These are phyloP conservation scores for Myriosclerotinia scirpicola DNA, from an alignment of 2,329 filamentous ascomycete species.

Conservation along the genomic window DNA sequence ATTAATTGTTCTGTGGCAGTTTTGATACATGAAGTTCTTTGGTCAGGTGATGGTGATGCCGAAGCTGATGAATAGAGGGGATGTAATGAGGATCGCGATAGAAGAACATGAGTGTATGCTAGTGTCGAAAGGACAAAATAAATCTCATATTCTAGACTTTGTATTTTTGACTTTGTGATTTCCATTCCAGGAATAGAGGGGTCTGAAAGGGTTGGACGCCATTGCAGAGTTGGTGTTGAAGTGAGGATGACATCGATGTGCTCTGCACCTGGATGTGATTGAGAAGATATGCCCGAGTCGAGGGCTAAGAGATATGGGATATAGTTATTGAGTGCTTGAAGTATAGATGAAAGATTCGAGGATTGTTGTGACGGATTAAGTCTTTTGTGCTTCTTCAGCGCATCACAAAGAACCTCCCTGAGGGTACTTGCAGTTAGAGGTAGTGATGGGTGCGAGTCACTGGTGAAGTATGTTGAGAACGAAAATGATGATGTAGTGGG, in stretches of 20 bases:
- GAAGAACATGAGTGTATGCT: slow-evolving; percentile 69
- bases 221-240: slow-evolving; percentile 66
- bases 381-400: slow-evolving; percentile 86
- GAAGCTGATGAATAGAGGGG: slow-evolving; percentile 68
- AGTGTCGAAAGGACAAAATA: slow-evolving; percentile 76
- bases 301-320: slow-evolving; percentile 80
- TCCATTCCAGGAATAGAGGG: slow-evolving; percentile 64
- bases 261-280: slow-evolving; percentile 53
- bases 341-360: slow-evolving; percentile 67
- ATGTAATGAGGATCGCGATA: slow-evolving; percentile 71
- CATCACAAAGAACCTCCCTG: slow-evolving; percentile 78
- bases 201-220: slow-evolving; percentile 76
- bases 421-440: slow-evolving; percentile 79
- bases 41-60: slow-evolving; percentile 60
- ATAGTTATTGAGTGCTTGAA: slow-evolving; percentile 71
- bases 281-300: slow-evolving; percentile 66
- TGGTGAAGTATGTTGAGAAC: slow-evolving; percentile 74
- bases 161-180: slow-evolving; percentile 64
- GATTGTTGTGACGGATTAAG: slow-evolving; percentile 70
- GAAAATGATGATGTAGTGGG: slow-evolving; percentile 88
- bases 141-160: slow-evolving; percentile 78
- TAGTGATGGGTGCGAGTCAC: slow-evolving; percentile 84
- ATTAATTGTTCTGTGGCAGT: slow-evolving; percentile 76
- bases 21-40: slow-evolving; percentile 68
- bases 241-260: slow-evolving; percentile 67